Base-by-base conservation (phyloP, 495 filamentous ascomycete species). In the Hypoxylon cercidicola region DNA sequence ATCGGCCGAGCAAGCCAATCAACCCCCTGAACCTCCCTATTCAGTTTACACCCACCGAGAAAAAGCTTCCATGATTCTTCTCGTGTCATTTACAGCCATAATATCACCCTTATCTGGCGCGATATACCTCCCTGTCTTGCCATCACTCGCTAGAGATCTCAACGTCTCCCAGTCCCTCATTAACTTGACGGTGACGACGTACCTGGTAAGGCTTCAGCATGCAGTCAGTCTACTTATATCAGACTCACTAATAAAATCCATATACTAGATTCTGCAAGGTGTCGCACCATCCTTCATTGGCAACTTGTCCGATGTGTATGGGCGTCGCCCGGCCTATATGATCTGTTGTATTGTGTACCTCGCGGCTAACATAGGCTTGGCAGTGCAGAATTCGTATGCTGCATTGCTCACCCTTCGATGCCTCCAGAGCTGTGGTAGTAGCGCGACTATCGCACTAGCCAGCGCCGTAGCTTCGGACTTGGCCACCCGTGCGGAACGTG, bases 91-190 rank as follows among this genome's bases (percentile, higher is more conserved):
- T 49, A 81, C 75, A 12, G 80, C 84, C 16, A 81, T 88, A 55
- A 86, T 87, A 73, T 89, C 87, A 0, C 86, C 87, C 2, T 64
- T 90, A 18, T 84, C 82, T 1, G 82, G 84, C 1, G 41, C 53
- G 0, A 88, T 90, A 35, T 91, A 90, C 70, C 87, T 85, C 57
- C 87, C 87, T 1, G 82, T 84, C 1, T 64, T 89, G 45, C 79
- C 76, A 8, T 74, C 74, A 0, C 66, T 88, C 6, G 73, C 83
- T 0, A 18, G 61, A 4, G 75, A 81, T 46, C 76, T 86, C 20
- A 48, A 82, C 28, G 77, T 84, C 25, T 79, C 79, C 5, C 62
- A 68, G 2, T 72, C 72, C 0, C 62, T 80, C 7, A 81, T 88
- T 53, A 86, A 85, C 54, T 70, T 88, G 12, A 81, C 81, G 0